These are phyloP conservation scores for Aureobasidium sp. DNA, from an alignment of 2,329 filamentous ascomycete genomes.

Conservation along the genomic window DNA sequence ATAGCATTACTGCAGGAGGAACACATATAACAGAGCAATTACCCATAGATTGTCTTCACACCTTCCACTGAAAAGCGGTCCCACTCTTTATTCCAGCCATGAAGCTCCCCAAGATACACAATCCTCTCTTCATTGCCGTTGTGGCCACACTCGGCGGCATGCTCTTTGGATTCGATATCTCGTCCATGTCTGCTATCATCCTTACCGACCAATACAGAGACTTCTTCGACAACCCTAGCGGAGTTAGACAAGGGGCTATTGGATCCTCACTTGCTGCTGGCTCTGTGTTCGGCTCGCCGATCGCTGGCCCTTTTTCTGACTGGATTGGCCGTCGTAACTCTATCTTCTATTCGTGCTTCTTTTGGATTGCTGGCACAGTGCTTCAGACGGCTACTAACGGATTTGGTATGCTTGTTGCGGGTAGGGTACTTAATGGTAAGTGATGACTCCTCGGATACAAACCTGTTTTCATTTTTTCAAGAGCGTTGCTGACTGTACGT, in stretches of 20 bases:
- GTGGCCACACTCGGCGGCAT: slow-evolving; percentile 48
- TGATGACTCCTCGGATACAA: not conserved
- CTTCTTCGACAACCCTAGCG: slow-evolving; percentile 46
- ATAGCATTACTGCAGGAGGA: not conserved
- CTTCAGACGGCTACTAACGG: slow-evolving; percentile 34
- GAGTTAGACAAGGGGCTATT: slow-evolving; percentile 43
- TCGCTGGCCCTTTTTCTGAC: slow-evolving; percentile 42
- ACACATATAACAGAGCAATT: not conserved
- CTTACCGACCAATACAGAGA: slow-evolving; percentile 43
- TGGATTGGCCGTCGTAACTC: slow-evolving; percentile 41
- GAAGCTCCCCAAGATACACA: slow-evolving; percentile 45
- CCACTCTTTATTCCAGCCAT: not conserved
- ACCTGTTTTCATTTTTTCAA: no score
- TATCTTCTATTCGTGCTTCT: slow-evolving; percentile 43
- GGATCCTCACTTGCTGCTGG: slow-evolving; percentile 44
- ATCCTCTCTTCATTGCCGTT: slow-evolving; percentile 47
- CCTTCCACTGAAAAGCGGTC: not conserved
- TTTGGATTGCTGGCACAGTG: slow-evolving; percentile 42
- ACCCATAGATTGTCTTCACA: not conserved
- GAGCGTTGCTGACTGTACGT: no score
- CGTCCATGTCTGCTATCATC: slow-evolving; percentile 48
- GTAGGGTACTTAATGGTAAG: slow-evolving; percentile 35
- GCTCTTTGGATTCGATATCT: slow-evolving; percentile 51
- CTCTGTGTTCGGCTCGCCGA: slow-evolving; percentile 41
- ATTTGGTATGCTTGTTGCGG: slow-evolving; percentile 38